Evolutionary conservation across 331 rosid genomes (phyloP).

Genomic region (Cucumis variabilis): DNA sequence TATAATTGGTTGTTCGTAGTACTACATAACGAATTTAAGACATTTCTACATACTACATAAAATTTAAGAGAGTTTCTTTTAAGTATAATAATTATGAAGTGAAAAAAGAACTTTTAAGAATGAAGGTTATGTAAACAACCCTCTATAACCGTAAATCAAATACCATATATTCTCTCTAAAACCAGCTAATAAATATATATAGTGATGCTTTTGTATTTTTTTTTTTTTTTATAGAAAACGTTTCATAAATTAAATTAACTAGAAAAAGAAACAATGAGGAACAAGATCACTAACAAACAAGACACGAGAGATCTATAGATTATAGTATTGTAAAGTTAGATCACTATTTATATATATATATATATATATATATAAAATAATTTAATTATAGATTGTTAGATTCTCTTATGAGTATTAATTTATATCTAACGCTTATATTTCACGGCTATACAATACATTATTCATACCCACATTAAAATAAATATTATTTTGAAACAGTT

Average conservation of each 20-base stretch:
- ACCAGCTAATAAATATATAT: not conserved
- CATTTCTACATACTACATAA: no score
- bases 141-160: not conserved
- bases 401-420: slow-evolving; percentile 12
- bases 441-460: not conserved
- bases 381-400: not conserved
- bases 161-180: not conserved
- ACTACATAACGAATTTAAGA: no score
- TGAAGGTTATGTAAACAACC: no score
- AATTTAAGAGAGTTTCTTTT: no score
- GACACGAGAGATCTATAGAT: not conserved
- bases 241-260: not conserved
- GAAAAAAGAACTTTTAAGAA: no score
- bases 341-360: not conserved
- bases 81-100: no score
- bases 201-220: not conserved
- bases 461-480: not conserved
- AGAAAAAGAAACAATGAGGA: not conserved
- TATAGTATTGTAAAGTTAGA: not conserved
- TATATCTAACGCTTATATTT: not conserved
- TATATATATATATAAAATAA: not conserved
- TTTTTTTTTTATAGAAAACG: not conserved
- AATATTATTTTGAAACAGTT: not conserved
- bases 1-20: no score
- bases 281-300: not conserved